Conservation (phyloP, 129 eudicot genomes). For the Gnaphalium uliginosum region DNA sequence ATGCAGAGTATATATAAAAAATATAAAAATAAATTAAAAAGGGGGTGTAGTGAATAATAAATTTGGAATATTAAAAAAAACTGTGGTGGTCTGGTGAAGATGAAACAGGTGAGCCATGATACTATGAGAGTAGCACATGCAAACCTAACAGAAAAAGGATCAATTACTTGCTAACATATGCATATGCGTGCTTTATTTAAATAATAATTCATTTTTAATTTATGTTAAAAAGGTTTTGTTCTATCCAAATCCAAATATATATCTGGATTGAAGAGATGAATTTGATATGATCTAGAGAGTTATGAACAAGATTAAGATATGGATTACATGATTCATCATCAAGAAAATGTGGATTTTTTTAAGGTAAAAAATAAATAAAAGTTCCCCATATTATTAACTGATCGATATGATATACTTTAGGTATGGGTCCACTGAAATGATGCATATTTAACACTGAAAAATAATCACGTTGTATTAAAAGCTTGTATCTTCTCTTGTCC, state of each 20-base stretch:
- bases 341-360: too few relatives aligned
- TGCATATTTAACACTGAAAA: neutral
- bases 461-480: constrained; percentile 22
- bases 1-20: constrained; percentile 28
- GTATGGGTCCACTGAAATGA: neutral
- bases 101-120: constrained; percentile 60
- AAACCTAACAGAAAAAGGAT: constrained; percentile 37
- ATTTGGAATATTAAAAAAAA: constrained; percentile 44
- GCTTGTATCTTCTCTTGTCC: constrained; percentile 25
- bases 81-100: constrained; percentile 68
- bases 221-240: neutral
- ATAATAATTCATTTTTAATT: too few relatives aligned
- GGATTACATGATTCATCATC: too few relatives aligned
- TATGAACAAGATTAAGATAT: too few relatives aligned
- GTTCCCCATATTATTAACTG: too few relatives aligned
- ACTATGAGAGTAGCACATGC: constrained; percentile 63
- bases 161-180: neutral
- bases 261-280: neutral
- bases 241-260: neutral
- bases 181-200: neutral
- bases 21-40: constrained; percentile 9
- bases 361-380: too few relatives aligned
- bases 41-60: constrained; percentile 10
- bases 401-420: neutral
- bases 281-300: too few relatives aligned